Conservation (phyloP, 108 stramenopile genomes). For the Cyclostephanos tholiformis region DNA sequence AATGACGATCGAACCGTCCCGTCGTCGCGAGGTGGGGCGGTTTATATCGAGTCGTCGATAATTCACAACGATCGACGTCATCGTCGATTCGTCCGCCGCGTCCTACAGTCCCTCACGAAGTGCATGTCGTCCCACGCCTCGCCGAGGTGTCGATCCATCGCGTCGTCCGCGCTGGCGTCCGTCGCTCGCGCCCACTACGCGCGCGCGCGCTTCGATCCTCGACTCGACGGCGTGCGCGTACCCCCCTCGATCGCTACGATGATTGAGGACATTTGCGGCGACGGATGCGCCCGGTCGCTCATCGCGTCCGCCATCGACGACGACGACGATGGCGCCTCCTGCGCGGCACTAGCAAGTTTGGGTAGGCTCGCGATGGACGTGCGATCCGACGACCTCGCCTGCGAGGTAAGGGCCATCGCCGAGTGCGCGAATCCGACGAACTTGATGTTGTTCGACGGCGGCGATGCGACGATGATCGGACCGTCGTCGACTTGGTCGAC, state of each 20-base stretch:
- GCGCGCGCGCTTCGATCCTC: conserved; percentile 50
- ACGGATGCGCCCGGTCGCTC: conserved; percentile 63
- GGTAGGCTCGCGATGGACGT: conserved; percentile 62
- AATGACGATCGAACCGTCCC: not conserved
- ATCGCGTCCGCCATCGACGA: conserved; percentile 64
- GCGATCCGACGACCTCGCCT: conserved; percentile 22
- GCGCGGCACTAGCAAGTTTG: conserved; percentile 61
- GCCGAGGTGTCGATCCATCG: conserved; percentile 49
- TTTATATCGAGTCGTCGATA: conserved; percentile 26
- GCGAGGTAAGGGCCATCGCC: conserved; percentile 24
- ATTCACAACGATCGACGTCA: conserved; percentile 26
- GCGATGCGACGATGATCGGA: not conserved
- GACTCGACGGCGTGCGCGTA: conserved; percentile 37
- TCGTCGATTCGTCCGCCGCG: conserved; percentile 19
- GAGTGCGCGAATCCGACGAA: conserved; percentile 24
- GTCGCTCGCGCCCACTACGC: conserved; percentile 59
- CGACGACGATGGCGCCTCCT: conserved; percentile 70
- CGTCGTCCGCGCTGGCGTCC: conserved; percentile 57
- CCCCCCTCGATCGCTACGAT: conserved; percentile 34
- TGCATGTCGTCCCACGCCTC: conserved; percentile 26
- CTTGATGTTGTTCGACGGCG: conserved; percentile 18
- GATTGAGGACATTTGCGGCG: conserved; percentile 71
- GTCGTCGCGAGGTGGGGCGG: not conserved
- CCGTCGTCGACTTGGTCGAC: conserved; percentile 14
- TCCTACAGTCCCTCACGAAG: conserved; percentile 25